Conservation (phyloP, 202 grass and related monocot genomes). For the Brachypodium distachyon region DNA sequence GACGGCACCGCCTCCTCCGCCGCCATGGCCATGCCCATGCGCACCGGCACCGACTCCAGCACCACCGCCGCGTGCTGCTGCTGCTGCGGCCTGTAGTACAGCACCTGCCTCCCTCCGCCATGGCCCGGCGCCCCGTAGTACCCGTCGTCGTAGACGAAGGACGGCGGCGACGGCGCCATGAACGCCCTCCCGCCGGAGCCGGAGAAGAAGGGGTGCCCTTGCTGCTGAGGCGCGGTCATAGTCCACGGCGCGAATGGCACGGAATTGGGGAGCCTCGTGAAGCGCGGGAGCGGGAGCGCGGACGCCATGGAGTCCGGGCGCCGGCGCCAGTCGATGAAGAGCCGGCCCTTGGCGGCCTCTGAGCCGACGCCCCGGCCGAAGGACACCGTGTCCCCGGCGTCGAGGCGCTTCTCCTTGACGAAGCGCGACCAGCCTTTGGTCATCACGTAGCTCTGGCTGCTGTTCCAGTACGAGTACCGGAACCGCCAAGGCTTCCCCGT, state of each 20-base stretch:
- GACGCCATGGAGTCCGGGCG: slow-evolving; percentile 40
- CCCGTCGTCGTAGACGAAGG: slow-evolving; percentile 31
- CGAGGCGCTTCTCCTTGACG: slow-evolving; percentile 98
- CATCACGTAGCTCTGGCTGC: slow-evolving; percentile 99
- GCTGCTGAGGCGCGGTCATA: neutral
- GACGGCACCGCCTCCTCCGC: slow-evolving; percentile 27
- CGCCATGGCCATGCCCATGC: neutral
- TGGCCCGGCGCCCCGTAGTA: slow-evolving; percentile 11
- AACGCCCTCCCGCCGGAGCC: slow-evolving; percentile 16
- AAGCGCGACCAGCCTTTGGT: slow-evolving; percentile 99
- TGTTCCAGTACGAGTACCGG: slow-evolving; percentile 99
- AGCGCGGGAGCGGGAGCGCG: neutral
- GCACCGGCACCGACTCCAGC: slow-evolving; percentile 65
- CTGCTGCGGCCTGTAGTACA: slow-evolving; percentile 33
- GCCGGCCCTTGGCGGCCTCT: slow-evolving; percentile 40
- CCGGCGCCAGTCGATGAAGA: slow-evolving; percentile 91
- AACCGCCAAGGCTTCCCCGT: slow-evolving; percentile 81
- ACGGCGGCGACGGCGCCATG: slow-evolving; percentile 18
- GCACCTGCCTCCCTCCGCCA: slow-evolving; percentile 34
- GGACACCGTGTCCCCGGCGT: slow-evolving; percentile 95
- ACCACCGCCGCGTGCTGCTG: slow-evolving; percentile 41
- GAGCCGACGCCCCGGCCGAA: slow-evolving; percentile 84
- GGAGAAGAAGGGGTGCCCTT: too few species aligned
- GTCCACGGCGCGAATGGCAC: slow-evolving; percentile 34
- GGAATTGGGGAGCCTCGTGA: slow-evolving; percentile 28